Base-by-base conservation (phyloP, 2,329 filamentous ascomycete species). In the Neoascochyta sp. region DNA sequence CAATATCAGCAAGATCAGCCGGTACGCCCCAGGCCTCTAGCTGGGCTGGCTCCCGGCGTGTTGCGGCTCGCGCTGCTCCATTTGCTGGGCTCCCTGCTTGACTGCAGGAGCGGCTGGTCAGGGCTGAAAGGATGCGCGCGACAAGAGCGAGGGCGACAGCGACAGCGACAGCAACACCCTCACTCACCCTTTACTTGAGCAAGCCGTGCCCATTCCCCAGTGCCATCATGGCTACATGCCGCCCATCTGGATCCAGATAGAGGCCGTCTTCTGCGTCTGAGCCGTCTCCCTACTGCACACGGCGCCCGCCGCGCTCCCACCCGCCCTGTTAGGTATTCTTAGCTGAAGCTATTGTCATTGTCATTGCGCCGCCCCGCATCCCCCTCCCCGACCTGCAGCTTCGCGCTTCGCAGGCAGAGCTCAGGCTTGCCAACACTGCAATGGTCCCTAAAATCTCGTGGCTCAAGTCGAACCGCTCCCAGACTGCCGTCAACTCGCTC, bases 401-500 rank as follows among this genome's bases (percentile, higher is more conserved):
- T 33, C 41, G 26, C 27, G 33, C n/a, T n/a, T n/a, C n/a, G n/a
- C n/a, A n/a, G n/a, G 42, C 39, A 47, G 41, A 47, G 47, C 36
- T 36, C 29, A 36, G 33, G 39, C 44, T 39, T 43, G 40, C 36
- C 35, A 37, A 42, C 41, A 32, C 50, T 59, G 58, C 51, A 34
- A 64, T 63, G 61, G 56, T 58, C 48, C 54, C 57, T 32, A 57
- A 55, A 48, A 52, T 58, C 31, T 52, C 56, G 24, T 62, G 52
- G 59, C 49, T 46, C 38, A 63, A 62, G 58, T 54, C 54, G 50
- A 63, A 62, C 24, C 50, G 51, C 36, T 61, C 61, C 49, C 58
- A 63, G 41, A 50, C 53, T 24, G 61, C 60, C 26, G 52, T 62
- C 34, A 60, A 60, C 42, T 53, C 38, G 22, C 45, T 52, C 24